Evolutionary conservation across 169 alveolate genomes (phyloP).

Genomic region (Cyclospora cayetanensis): DNA sequence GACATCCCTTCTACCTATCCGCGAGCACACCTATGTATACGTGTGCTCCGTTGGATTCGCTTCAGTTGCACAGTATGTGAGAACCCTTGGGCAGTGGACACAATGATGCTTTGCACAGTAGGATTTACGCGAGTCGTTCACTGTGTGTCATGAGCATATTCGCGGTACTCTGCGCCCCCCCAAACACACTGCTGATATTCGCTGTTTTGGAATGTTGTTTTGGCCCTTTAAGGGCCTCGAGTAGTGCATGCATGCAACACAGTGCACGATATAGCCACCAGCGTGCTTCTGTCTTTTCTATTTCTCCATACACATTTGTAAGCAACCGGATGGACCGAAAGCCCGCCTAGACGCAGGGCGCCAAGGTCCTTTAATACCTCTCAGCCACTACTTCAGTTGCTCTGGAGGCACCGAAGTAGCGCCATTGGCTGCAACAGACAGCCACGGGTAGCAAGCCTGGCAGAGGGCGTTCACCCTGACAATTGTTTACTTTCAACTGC

Average conservation of each 20-base stretch:
- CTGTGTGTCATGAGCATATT: too few species aligned
- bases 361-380: not conserved
- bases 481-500: too few species aligned
- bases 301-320: not conserved
- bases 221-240: not conserved
- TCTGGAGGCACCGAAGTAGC: not conserved
- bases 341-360: not conserved
- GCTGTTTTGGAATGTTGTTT: not conserved
- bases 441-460: not conserved
- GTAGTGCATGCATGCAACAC: not conserved
- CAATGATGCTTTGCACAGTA: too few species aligned
- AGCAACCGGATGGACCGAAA: not conserved
- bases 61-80: too few species aligned
- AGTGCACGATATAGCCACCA: not conserved
- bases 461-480: too few species aligned
- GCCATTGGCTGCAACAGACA: not conserved
- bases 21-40: too few species aligned
- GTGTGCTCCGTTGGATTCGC: too few species aligned
- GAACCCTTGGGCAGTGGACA: too few species aligned
- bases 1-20: too few species aligned
- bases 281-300: not conserved
- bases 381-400: not conserved
- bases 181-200: not conserved
- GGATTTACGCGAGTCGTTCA: too few species aligned
- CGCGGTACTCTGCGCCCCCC: too few species aligned